phyloP scores from a whole-genome alignment of 805 yeast species.

The Clavispora asparagi region DNA sequence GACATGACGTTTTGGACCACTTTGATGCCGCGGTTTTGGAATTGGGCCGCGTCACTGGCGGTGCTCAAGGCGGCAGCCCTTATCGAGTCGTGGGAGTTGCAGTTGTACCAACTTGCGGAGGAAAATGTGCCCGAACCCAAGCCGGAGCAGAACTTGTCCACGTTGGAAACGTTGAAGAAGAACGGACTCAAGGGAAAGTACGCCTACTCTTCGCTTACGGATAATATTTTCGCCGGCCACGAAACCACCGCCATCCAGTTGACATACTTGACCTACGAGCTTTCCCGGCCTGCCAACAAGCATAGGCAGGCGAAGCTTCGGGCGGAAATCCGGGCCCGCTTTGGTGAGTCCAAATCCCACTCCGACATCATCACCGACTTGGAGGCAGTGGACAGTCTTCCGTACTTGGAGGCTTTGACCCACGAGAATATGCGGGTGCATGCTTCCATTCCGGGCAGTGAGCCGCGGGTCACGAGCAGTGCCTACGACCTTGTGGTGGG shows the following conservation, averaged over 20 bases:
- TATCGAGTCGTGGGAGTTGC: constrained; percentile 45
- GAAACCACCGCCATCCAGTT: constrained; percentile 49
- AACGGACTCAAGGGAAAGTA: constrained; percentile 26
- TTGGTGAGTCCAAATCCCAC: constrained; percentile 25
- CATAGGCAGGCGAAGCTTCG: constrained; percentile 44
- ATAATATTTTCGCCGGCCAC: constrained; percentile 74
- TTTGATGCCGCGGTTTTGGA: constrained; percentile 49
- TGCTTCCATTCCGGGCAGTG: constrained; percentile 71
- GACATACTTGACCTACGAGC: constrained; percentile 53
- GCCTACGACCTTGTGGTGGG: constrained; percentile 16
- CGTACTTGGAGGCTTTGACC: constrained; percentile 56
- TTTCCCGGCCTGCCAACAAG: constrained; percentile 46
- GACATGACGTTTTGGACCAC: constrained; percentile 67
- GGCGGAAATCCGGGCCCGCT: constrained; percentile 38
- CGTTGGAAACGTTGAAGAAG: constrained; percentile 30
- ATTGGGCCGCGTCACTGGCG: constrained; percentile 39
- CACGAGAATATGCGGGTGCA: constrained; percentile 59
- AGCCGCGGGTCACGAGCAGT: constrained; percentile 48
- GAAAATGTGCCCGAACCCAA: constrained; percentile 19
- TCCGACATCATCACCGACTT: constrained; percentile 21
- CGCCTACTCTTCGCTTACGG: constrained; percentile 42
- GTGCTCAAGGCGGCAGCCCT: constrained; percentile 33
- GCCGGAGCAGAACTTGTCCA: constrained; percentile 19
- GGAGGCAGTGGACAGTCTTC: constrained; percentile 47
- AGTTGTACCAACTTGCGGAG: constrained; percentile 31